Evolutionary conservation across 805 yeast genomes (phyloP).

Genomic region (Sungouiozyma intestinalis): DNA sequence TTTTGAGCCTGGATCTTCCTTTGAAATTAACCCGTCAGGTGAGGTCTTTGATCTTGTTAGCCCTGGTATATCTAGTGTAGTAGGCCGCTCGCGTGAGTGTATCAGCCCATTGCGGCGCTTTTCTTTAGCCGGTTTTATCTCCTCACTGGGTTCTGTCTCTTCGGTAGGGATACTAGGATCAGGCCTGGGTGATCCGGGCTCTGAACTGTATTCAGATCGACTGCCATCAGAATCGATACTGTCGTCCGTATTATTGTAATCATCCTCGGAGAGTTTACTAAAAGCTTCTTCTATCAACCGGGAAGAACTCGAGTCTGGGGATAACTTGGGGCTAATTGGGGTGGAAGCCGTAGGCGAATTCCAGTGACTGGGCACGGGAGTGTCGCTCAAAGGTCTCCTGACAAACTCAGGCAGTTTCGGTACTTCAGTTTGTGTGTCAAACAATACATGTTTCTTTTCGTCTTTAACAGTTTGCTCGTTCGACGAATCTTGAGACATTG

Average conservation of each 20-base stretch:
- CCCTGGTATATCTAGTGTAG: conserved; percentile 88
- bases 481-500: background rate
- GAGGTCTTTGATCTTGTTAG: conserved; percentile 71
- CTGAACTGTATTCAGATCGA: background rate
- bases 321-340: conserved; percentile 1
- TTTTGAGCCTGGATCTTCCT: conserved; percentile 65
- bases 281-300: background rate
- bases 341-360: conserved; percentile 2
- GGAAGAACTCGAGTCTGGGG: conserved; percentile 1
- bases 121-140: background rate
- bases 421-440: background rate
- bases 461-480: background rate
- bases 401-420: conserved; percentile 2
- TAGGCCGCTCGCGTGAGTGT: conserved; percentile 39
- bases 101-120: background rate
- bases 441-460: background rate
- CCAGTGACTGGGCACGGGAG: conserved; percentile 3
- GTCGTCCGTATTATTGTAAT: background rate
- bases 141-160: no score
- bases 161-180: background rate
- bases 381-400: conserved; percentile 6
- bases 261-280: background rate
- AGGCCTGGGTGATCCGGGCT: background rate
- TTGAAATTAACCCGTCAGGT: conserved; percentile 61
- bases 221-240: background rate